Base-by-base conservation (phyloP, 257 asterid genomes). In the Nicotiana attenuata region DNA sequence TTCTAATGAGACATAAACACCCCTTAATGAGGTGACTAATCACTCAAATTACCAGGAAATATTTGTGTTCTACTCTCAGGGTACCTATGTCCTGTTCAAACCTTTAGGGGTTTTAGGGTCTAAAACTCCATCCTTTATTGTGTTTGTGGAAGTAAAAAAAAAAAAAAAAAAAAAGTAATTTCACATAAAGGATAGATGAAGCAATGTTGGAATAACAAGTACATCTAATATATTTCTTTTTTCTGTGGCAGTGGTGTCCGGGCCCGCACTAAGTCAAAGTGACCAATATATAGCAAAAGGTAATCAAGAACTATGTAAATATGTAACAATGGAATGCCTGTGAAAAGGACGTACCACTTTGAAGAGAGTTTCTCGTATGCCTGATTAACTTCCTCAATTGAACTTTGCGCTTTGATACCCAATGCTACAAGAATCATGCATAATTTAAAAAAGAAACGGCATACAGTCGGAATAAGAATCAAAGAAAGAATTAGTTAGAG, bases 341-440 rank as follows among this genome's bases (percentile, higher is more conserved):
- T 4, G 29, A 41, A 65, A 82, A 55, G 31, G 83, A 66, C 65
- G 73, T 88, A 95, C 99, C 97, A 86, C 73, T 87, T 80, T 77
- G 96, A 88, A 28, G 87, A 82, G 85, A 93, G 89, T 67, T 86
- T 87, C 80, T 91, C 90, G 77, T 93, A 92, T 38, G 98, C 98
- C 84, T 68, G 85, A 55, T 87, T 86, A 60, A 95, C 97, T 85
- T 90, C 96, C 38, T 93, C 97, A 56, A 87, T 82, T 65, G 99
- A 87, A 83, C 98, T 93, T 82, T 87, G 90, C 87, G 78, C 83
- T 22, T 85, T 89, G 77, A 93, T 89, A 69, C 98, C 93, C 92
- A 94, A 90, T 83, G 88, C 99, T 96, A 90, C 69, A 85, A 85
- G 17, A 81, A 80, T 76, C 80, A 81, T 81, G 7, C 61, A 73